Conservation (phyloP, 2,329 filamentous ascomycete species). For the Geosmithia morbida region DNA sequence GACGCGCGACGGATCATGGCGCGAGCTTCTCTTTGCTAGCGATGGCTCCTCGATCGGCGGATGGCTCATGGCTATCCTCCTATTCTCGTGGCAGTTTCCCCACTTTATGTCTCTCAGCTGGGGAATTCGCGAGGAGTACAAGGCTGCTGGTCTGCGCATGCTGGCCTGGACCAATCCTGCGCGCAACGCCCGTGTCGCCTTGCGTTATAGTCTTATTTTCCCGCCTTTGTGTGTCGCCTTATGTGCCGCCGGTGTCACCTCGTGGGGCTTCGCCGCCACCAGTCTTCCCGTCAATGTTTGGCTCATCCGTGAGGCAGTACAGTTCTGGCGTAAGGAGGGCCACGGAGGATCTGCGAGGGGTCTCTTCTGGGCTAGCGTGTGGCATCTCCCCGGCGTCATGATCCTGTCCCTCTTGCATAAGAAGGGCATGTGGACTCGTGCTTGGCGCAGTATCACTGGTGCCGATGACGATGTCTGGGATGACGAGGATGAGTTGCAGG, state of each 20-base stretch:
- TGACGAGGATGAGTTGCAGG: conserved; percentile 38
- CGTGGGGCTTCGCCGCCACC: conserved; percentile 70
- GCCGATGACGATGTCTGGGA: conserved; percentile 42
- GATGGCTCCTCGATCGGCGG: conserved; percentile 57
- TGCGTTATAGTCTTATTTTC: conserved; percentile 76
- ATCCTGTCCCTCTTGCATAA: conserved; percentile 86
- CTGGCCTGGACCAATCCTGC: conserved; percentile 77
- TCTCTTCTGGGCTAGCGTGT: conserved; percentile 94
- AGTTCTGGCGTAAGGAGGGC: conserved; percentile 69
- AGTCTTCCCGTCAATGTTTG: conserved; percentile 75
- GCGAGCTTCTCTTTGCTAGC: conserved; percentile 56
- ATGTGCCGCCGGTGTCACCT: conserved; percentile 67
- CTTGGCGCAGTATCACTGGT: conserved; percentile 58
- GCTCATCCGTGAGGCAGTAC: conserved; percentile 66
- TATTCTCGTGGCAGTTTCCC: conserved; percentile 96
- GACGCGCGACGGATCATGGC: conserved; percentile 59
- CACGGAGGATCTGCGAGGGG: conserved; percentile 67
- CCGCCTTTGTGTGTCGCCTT: conserved; percentile 74
- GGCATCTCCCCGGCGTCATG: conserved; percentile 84
- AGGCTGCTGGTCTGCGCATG: conserved; percentile 53
- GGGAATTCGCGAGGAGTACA: conserved; percentile 82
- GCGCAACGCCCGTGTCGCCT: conserved; percentile 71
- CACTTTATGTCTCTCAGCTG: conserved; percentile 95
- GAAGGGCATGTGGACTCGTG: conserved; percentile 76
- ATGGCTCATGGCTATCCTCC: conserved; percentile 71